Evolutionary conservation across 768 basidiomycete genomes (phyloP).

Genomic region (Sarcodon aspratus): DNA sequence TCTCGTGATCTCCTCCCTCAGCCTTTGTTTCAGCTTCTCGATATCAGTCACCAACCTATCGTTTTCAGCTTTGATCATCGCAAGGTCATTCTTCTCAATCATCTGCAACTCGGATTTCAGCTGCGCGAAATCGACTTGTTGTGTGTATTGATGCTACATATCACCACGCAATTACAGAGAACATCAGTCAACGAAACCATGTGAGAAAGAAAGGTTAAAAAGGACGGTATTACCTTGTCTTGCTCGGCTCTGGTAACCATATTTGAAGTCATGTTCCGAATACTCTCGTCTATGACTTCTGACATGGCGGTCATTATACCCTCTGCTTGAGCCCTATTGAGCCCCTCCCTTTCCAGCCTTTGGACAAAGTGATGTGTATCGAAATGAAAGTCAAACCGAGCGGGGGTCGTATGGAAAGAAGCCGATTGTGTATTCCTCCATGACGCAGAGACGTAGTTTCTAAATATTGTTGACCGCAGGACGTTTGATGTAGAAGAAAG

Average conservation of each 20-base stretch:
- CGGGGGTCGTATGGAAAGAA: constrained; percentile 19
- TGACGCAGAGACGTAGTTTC: background rate
- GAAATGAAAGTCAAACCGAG: constrained; percentile 59
- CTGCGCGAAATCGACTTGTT: constrained; percentile 94
- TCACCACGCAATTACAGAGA: background rate
- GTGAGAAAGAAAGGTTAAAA: background rate
- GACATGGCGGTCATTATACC: constrained; percentile 97
- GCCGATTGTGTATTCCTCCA: too few relatives aligned
- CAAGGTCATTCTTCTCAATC: constrained; percentile 93
- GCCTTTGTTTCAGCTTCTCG: constrained; percentile 87
- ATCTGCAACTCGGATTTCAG: constrained; percentile 94
- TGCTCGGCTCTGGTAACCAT: constrained; percentile 96
- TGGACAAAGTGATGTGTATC: constrained; percentile 95
- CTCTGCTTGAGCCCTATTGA: constrained; percentile 87
- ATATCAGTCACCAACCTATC: constrained; percentile 87
- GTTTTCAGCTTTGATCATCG: constrained; percentile 92
- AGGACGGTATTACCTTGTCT: constrained; percentile 58
- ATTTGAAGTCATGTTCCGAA: constrained; percentile 89
- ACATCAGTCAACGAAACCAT: background rate
- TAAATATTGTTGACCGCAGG: too few relatives aligned
- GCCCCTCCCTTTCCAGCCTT: constrained; percentile 77
- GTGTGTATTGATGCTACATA: constrained; percentile 76
- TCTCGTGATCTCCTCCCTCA: constrained; percentile 83
- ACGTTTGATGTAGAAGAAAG: too few relatives aligned
- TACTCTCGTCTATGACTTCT: constrained; percentile 94